A percentile compares a stretch with the other conserved stretches of the same genome.
Evolutionary conservation across 257 asterid species (phyloP).

Genomic region (Solanum rostratum): DNA sequence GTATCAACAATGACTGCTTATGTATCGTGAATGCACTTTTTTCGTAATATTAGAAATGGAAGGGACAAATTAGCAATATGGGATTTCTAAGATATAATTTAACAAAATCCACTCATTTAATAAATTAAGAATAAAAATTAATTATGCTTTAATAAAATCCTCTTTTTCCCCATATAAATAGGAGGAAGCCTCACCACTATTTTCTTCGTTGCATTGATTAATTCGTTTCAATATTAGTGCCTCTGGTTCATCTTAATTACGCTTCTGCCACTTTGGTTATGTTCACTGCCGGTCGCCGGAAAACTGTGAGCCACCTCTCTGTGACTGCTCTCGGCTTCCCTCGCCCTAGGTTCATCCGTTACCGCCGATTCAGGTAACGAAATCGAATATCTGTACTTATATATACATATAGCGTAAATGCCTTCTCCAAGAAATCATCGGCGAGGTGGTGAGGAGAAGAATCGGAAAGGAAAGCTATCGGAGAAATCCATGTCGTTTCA

Average conservation of each 20-base stretch:
- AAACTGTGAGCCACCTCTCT: slow-evolving; percentile 29
- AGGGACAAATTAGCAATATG: too few relatives aligned
- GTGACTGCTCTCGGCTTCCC: not conserved
- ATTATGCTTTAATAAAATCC: too few relatives aligned
- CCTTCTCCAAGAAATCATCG: slow-evolving; percentile 56
- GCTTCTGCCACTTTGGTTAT: slow-evolving; percentile 12
- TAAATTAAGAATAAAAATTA: too few relatives aligned
- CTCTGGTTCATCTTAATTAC: not conserved
- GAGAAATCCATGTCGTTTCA: slow-evolving; percentile 56
- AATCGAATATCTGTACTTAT: not conserved
- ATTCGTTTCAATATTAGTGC: not conserved
- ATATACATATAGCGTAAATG: slow-evolving; percentile 17
- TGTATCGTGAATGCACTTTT: too few relatives aligned
- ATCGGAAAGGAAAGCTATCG: slow-evolving; percentile 34
- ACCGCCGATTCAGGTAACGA: slow-evolving; percentile 30
- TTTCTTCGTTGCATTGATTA: not conserved
- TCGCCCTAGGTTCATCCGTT: slow-evolving; percentile 23
- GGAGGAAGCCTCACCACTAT: not conserved
- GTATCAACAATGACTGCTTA: too few relatives aligned
- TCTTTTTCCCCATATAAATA: slow-evolving; percentile 1
- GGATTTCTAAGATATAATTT: too few relatives aligned
- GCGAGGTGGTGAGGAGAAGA: slow-evolving; percentile 42
- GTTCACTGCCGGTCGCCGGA: slow-evolving; percentile 28
- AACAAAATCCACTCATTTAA: too few relatives aligned
- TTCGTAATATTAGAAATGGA: too few relatives aligned